Evolutionary conservation across 768 basidiomycete genomes (phyloP), one percentile per base, ranked within the genome.

Genomic region (Solioccasus polychromus): DNA sequence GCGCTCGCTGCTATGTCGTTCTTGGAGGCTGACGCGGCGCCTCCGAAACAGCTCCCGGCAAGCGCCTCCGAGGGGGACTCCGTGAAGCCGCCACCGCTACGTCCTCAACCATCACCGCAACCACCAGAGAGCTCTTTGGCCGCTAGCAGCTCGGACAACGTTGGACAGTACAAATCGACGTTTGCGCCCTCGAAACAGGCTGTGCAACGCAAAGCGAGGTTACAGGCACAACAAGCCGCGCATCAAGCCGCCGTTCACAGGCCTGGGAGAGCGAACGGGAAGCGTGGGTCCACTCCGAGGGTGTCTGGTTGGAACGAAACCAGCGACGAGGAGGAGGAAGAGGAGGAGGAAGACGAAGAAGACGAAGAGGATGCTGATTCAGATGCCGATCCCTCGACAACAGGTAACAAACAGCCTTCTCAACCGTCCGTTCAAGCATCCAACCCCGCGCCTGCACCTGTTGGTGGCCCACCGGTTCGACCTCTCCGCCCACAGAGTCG

Each of bases 141-240:
- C n/a, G 35, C 53, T 7, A 64, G n/a, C 35, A 50, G 50, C 39
- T 50, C 62, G 12, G 67, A 64, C 34, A 61, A 62, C 17, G 54
- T 46, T 32, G 53, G 67, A 2, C 77, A 79, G 43, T 87, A 77
- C 68, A 82, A 81, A 42, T 94, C 92, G 0, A 92, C 94, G 4
- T 97, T 97, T 61, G 88, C 92, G 0, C 85, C 85, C 2, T 89
- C 87, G 15, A 87, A 79, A 58, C 81, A 85, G 52, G 92, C 92
- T 30, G 80, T 82, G 18, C 85, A 97, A 60, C 78, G 95, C 42
- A 86, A 88, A 56, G 87, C 88, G 8, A 89, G 87, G 60, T 75
- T 79, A 12, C 83, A 94, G 59, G 90, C 86, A 10, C 86, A 89
- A 53, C 86, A 91, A 59, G 85, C 80, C 35, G 90, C 89, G 1